Evolutionary conservation across 2,329 filamentous ascomycete genomes (phyloP).

Genomic region (Pyrenochaeta sp.): DNA sequence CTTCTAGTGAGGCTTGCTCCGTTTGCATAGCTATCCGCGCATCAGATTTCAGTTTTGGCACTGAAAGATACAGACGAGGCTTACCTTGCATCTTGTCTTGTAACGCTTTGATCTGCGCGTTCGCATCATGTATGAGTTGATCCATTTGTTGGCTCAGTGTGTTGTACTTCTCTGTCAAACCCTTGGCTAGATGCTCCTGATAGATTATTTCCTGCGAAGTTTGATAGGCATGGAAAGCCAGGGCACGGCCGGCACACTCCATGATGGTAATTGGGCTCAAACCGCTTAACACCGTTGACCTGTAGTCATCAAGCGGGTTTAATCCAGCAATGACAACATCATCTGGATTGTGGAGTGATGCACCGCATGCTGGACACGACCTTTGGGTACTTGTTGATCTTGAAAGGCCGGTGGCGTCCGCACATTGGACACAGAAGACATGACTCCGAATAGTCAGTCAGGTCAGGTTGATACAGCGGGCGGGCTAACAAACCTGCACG

Average conservation of each 20-base stretch:
- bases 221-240: conserved; percentile 90
- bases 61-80: conserved; percentile 21
- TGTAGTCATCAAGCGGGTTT: conserved; percentile 87
- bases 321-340: conserved; percentile 77
- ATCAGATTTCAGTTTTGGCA: neutral
- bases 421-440: conserved; percentile 83
- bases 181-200: conserved; percentile 77
- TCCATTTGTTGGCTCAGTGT: conserved; percentile 73
- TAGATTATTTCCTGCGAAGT: conserved; percentile 84
- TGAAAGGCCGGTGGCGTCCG: conserved; percentile 70
- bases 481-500: conserved; percentile 76
- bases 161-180: conserved; percentile 75
- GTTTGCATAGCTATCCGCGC: conserved; percentile 61
- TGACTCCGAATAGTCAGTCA: conserved; percentile 62
- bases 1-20: conserved; percentile 70
- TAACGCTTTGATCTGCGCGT: conserved; percentile 72
- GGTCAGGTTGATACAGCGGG: neutral
- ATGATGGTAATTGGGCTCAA: conserved; percentile 82
- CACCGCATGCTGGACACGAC: conserved; percentile 79
- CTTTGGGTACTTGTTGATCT: conserved; percentile 62
- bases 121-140: conserved; percentile 77
- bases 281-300: conserved; percentile 84
- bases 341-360: conserved; percentile 73
- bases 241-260: conserved; percentile 81
- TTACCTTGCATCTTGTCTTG: conserved; percentile 71